phyloP scores from a whole-genome alignment of 2,329 filamentous ascomycete species.

The Colletotrichum magnum region DNA sequence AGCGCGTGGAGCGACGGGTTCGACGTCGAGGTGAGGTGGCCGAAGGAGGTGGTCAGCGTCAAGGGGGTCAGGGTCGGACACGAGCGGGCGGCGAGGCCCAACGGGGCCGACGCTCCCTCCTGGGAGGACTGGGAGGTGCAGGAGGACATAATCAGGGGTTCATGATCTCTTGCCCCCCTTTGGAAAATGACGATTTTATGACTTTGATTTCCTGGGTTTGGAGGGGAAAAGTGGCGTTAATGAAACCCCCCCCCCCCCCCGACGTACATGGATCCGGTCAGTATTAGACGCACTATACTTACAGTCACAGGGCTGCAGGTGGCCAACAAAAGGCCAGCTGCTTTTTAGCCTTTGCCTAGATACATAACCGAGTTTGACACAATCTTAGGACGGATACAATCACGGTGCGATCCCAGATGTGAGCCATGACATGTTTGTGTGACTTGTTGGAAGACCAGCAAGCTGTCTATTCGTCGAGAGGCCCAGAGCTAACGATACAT shows the following conservation, averaged over 20 bases:
- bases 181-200: not conserved
- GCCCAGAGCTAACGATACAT: too few relatives aligned
- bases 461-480: too few relatives aligned
- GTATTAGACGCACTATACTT: not conserved
- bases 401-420: too few relatives aligned
- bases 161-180: not conserved
- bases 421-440: too few relatives aligned
- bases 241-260: not conserved
- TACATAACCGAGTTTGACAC: not conserved
- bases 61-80: conserved; percentile 56
- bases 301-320: not conserved
- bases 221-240: not conserved
- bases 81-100: conserved; percentile 53
- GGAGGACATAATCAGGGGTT: conserved; percentile 44
- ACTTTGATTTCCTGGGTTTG: not conserved
- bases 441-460: too few relatives aligned
- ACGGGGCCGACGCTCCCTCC: conserved; percentile 66
- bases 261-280: not conserved
- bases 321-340: not conserved
- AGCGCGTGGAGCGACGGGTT: conserved; percentile 49
- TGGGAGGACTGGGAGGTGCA: conserved; percentile 67
- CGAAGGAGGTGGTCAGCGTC: conserved; percentile 54
- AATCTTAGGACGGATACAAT: not conserved
- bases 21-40: conserved; percentile 53
- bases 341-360: not conserved